A percentile compares a stretch with the other conserved stretches of the same genome.
phyloP scores from a whole-genome alignment of 495 filamentous ascomycete species.

The Neurospora sp. region DNA sequence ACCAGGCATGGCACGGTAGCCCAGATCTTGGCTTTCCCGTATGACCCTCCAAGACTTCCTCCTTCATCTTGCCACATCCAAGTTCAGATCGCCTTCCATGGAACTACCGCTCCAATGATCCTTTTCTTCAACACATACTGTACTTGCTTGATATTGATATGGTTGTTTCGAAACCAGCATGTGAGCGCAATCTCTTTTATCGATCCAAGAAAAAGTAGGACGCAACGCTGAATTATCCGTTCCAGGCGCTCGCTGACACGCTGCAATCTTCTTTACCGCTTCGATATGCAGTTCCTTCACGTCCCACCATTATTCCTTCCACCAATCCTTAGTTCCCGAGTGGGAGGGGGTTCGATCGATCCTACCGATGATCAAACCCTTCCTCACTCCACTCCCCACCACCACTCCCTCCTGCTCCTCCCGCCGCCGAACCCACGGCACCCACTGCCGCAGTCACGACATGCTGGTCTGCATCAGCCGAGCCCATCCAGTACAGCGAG shows the following conservation, averaged over 20 bases:
- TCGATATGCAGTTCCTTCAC: neutral
- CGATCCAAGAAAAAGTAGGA: neutral
- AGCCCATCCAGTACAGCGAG: constrained; percentile 77
- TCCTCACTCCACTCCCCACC: constrained; percentile 26
- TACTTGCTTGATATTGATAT: neutral
- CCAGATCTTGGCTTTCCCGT: neutral
- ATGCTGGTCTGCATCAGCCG: constrained; percentile 31
- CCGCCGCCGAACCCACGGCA: constrained; percentile 13
- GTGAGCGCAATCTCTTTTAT: neutral
- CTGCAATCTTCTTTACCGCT: neutral
- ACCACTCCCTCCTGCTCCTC: constrained; percentile 9
- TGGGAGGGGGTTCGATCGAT: neutral
- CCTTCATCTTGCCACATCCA: neutral
- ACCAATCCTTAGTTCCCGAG: neutral
- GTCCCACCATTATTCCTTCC: neutral
- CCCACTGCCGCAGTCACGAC: constrained; percentile 11
- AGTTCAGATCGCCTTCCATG: neutral
- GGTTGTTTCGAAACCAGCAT: neutral
- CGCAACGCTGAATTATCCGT: neutral
- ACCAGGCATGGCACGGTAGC: neutral
- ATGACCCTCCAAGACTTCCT: neutral
- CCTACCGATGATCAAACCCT: constrained; percentile 27
- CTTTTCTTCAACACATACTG: neutral
- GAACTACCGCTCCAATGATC: neutral
- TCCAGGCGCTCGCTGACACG: neutral